Conservation (phyloP, 2,329 filamentous ascomycete species). For the Colletotrichum orbiculare region DNA sequence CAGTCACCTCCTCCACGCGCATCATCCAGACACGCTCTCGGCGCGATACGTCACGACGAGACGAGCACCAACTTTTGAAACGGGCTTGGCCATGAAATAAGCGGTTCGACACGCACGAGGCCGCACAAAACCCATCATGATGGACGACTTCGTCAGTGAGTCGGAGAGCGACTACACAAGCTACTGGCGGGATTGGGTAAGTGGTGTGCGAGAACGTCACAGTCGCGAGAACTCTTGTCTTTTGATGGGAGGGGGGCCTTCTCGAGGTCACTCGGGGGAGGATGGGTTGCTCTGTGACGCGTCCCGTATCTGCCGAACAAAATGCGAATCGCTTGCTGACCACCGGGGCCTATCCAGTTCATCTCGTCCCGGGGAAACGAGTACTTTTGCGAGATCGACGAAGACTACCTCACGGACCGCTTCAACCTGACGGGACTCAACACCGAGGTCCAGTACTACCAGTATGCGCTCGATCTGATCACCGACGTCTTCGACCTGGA, state of each 20-base stretch:
- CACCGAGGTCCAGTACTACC: conserved; percentile 97
- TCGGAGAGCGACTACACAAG: conserved; percentile 99
- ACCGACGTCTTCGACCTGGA: conserved; percentile 99
- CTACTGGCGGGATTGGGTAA: conserved; percentile 99
- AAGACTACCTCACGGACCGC: conserved; percentile 96
- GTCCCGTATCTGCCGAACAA: background rate
- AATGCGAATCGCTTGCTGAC: conserved; percentile 13
- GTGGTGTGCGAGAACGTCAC: conserved; percentile 50
- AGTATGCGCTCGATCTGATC: conserved; percentile 96
- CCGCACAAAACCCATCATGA: conserved; percentile 53
- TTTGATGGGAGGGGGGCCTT: background rate
- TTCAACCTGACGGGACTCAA: conserved; percentile 98
- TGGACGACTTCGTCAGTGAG: conserved; percentile 98
- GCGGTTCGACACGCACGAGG: conserved; percentile 20
- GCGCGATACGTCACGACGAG: background rate
- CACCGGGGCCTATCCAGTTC: conserved; percentile 70
- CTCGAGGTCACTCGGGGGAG: background rate
- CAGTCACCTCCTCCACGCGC: conserved; percentile 6
- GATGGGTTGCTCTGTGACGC: too few species aligned
- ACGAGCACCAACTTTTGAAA: background rate
- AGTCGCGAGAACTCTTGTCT: background rate
- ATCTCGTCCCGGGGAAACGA: conserved; percentile 98
- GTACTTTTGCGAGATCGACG: conserved; percentile 99
- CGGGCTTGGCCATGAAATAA: conserved; percentile 28
- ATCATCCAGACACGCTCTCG: background rate